A percentile compares a stretch with the other conserved stretches of the same genome.
These are phyloP conservation scores for Chaetoceros tenuissimus DNA, from an alignment of 108 stramenopile species.

Conservation along the genomic window DNA sequence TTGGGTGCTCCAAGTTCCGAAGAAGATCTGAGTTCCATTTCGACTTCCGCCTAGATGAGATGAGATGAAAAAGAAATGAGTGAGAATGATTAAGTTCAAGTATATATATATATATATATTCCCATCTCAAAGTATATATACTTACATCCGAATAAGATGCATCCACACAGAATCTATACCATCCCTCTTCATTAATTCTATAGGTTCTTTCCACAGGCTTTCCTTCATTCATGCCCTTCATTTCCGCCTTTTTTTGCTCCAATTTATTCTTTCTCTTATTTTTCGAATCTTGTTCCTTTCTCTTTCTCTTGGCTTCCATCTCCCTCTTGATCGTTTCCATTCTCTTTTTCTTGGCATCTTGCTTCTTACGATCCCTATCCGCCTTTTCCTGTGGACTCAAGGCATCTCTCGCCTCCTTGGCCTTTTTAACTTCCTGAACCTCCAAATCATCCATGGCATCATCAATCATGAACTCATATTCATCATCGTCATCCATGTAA, in stretches of 20 bases:
- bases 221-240: conserved; percentile 35
- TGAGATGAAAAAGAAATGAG: background rate
- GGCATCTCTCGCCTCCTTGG: conserved; percentile 8
- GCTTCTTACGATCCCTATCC: conserved; percentile 5
- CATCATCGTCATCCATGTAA: conserved; percentile 12
- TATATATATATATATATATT: too few relatives aligned
- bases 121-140: too few relatives aligned
- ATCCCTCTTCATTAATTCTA: conserved; percentile 35
- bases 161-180: conserved; percentile 70
- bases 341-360: conserved; percentile 3
- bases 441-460: conserved; percentile 7
- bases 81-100: background rate
- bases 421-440: background rate
- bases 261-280: conserved; percentile 18
- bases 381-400: conserved; percentile 11
- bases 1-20: conserved; percentile 52
- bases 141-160: conserved; percentile 33
- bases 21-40: conserved; percentile 72
- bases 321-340: conserved; percentile 1
- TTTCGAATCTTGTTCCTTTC: conserved; percentile 22
- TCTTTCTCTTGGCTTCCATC: conserved; percentile 10
- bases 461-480: conserved; percentile 3
- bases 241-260: conserved; percentile 24
- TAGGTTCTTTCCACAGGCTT: conserved; percentile 52
- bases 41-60: conserved; percentile 36